These are phyloP conservation scores for Ochromonas danica DNA, from an alignment of 108 stramenopile species.

Conservation along the genomic window DNA sequence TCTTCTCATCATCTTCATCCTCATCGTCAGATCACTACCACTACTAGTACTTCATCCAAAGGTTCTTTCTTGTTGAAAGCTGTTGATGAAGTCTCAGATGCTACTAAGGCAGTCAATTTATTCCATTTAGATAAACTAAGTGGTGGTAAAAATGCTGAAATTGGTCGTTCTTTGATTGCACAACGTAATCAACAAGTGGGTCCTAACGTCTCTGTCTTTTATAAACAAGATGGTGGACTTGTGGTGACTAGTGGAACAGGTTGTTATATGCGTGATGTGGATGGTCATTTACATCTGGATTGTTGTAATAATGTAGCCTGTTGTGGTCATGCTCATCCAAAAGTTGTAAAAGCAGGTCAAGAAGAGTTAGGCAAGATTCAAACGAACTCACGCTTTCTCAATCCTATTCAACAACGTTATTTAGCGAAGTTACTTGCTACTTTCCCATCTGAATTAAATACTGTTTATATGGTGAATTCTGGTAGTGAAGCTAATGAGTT, in stretches of 20 bases:
- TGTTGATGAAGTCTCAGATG: background rate
- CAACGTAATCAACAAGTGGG: slow-evolving; percentile 23
- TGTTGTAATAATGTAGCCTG: slow-evolving; percentile 41
- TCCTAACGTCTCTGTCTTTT: slow-evolving; percentile 41
- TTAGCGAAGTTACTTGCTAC: slow-evolving; percentile 36
- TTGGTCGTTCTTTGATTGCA: background rate
- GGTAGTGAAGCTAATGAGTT: slow-evolving; percentile 96
- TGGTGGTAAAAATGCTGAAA: background rate
- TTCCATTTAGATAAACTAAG: background rate
- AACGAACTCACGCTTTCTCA: slow-evolving; percentile 40
- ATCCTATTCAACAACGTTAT: slow-evolving; percentile 37
- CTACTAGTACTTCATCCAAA: no score
- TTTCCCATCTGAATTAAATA: slow-evolving; percentile 60
- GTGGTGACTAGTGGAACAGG: slow-evolving; percentile 31
- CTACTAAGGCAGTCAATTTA: background rate
- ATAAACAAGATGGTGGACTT: slow-evolving; percentile 39
- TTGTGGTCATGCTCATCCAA: slow-evolving; percentile 30
- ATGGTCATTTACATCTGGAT: slow-evolving; percentile 39
- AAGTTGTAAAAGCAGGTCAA: slow-evolving; percentile 34
- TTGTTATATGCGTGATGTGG: slow-evolving; percentile 18
- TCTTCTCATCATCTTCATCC: no score
- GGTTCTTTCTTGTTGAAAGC: slow-evolving; percentile 12
- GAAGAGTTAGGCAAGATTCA: slow-evolving; percentile 36
- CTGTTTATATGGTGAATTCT: slow-evolving; percentile 86
- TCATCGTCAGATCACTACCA: no score